Conservation (phyloP, 192 early-diverging fungal genomes). For the Allomyces javanicus region DNA sequence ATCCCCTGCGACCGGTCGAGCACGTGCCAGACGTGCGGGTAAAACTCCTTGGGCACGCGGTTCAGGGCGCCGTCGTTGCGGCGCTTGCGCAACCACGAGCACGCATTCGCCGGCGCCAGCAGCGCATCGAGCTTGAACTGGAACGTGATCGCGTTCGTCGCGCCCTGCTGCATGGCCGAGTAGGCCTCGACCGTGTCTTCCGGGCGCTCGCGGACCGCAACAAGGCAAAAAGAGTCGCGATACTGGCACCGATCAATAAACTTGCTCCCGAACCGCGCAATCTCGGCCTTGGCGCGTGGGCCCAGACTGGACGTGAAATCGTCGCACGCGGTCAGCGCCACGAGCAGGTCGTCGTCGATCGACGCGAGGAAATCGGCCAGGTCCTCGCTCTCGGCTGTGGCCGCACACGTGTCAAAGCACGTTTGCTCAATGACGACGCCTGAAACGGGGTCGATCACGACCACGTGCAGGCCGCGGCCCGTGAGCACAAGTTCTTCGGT, state of each 20-base stretch:
- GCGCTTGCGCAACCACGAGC: constrained; percentile 45
- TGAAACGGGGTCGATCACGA: constrained; percentile 48
- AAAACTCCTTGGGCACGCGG: constrained; percentile 57
- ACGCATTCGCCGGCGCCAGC: constrained; percentile 15
- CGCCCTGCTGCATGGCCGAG: constrained; percentile 25
- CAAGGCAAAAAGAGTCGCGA: constrained; percentile 66
- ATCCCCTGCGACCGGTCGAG: constrained; percentile 40
- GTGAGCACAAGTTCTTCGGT: constrained; percentile 23
- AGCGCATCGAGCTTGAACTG: constrained; percentile 23
- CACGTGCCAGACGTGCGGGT: constrained; percentile 55
- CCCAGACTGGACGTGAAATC: constrained; percentile 52
- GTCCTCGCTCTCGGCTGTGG: constrained; percentile 34
- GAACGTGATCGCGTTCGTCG: constrained; percentile 34
- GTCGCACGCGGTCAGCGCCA: constrained; percentile 40
- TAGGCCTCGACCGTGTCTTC: constrained; percentile 22
- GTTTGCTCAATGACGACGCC: constrained; percentile 43
- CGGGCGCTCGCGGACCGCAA: constrained; percentile 29
- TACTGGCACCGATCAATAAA: constrained; percentile 33
- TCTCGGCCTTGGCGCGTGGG: constrained; percentile 27
- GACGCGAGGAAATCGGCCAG: constrained; percentile 44
- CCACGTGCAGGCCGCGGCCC: constrained; percentile 57
- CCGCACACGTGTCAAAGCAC: constrained; percentile 55
- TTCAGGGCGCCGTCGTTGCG: constrained; percentile 73
- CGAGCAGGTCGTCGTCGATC: constrained; percentile 43
- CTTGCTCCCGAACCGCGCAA: constrained; percentile 38